Conservation (phyloP, 345 rosid genomes). For the Pistacia vera region DNA sequence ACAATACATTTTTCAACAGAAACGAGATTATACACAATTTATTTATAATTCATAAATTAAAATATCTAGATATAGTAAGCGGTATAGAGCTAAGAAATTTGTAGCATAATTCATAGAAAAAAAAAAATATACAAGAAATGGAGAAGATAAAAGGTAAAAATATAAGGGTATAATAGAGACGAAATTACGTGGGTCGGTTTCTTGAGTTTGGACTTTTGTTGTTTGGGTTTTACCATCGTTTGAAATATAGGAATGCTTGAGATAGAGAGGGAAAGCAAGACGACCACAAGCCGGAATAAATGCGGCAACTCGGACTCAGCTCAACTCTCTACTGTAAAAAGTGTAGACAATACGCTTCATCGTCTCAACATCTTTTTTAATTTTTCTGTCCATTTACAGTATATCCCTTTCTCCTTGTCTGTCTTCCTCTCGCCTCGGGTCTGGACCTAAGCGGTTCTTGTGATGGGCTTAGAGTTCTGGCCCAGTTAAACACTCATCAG, state of each 20-base stretch:
- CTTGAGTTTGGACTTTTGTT: conserved; percentile 62
- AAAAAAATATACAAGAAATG: not conserved
- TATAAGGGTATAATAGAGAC: not conserved
- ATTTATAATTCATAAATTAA: no score
- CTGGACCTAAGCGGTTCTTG: no score
- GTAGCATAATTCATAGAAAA: not conserved
- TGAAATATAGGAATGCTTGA: not conserved
- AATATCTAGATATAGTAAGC: no score
- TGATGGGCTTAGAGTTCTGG: no score
- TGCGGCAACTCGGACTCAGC: not conserved
- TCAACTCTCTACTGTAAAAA: not conserved
- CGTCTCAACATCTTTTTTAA: not conserved
- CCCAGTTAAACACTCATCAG: no score
- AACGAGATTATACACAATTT: no score
- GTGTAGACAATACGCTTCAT: not conserved
- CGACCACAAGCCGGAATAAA: not conserved
- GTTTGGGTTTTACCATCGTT: conserved; percentile 77
- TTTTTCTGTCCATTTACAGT: no score
- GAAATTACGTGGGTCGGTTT: conserved; percentile 57
- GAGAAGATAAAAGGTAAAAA: not conserved
- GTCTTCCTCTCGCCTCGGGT: no score
- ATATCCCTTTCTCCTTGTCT: no score
- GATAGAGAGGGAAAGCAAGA: not conserved
- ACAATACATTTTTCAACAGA: no score
- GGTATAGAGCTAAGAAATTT: no score